phyloP scores from a whole-genome alignment of 768 basidiomycete genomes.

The Guyanaporus albipodus region DNA sequence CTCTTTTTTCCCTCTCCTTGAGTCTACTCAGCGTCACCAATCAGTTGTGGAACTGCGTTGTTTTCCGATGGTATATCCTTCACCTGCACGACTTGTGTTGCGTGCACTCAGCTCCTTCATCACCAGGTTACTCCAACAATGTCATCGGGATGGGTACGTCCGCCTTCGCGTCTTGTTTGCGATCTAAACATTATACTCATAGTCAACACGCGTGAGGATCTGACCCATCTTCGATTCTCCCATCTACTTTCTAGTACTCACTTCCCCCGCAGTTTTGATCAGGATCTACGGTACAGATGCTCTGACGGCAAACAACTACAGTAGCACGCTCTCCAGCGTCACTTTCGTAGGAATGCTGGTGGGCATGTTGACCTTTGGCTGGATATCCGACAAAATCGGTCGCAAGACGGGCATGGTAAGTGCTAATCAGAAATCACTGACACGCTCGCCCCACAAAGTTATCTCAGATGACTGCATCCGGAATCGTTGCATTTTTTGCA shows the following conservation, averaged over 20 bases:
- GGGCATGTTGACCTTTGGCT: conserved; percentile 81
- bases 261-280: conserved; percentile 49
- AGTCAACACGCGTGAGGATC: conserved; percentile 65
- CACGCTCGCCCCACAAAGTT: conserved; percentile 11
- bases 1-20: conserved; percentile 5
- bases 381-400: conserved; percentile 81
- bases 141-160: conserved; percentile 71
- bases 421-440: background rate
- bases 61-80: conserved; percentile 70
- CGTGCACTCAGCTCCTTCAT: conserved; percentile 2
- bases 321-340: conserved; percentile 58
- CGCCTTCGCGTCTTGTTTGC: background rate
- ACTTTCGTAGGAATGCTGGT: conserved; percentile 84
- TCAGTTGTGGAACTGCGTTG: conserved; percentile 79
- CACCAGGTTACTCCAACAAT: conserved; percentile 72
- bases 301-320: conserved; percentile 53
- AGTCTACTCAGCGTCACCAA: conserved; percentile 1
- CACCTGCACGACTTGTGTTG: background rate
- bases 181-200: conserved; percentile 4
- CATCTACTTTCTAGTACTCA: background rate
- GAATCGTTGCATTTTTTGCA: conserved; percentile 82
- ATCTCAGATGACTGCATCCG: conserved; percentile 75
- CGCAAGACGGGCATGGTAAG: conserved; percentile 84
- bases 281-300: conserved; percentile 62
- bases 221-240: background rate